A percentile compares a stretch with the other conserved stretches of the same genome.
Evolutionary conservation across 1,284 basidiomycete genomes (phyloP).

Genomic region (Pholiota adiposa): DNA sequence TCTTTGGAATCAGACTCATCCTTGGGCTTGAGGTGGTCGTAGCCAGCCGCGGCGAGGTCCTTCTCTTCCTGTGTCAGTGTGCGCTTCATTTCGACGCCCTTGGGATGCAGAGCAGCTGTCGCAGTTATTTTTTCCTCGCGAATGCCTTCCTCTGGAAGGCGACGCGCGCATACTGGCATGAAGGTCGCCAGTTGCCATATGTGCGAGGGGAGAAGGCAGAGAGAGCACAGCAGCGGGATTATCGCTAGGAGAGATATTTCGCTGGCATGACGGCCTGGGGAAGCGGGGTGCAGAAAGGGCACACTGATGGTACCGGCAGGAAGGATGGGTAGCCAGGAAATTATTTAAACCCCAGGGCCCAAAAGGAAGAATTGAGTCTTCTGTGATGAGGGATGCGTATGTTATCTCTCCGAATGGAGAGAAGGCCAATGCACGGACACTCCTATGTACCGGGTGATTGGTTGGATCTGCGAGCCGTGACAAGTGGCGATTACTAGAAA

Average conservation of each 20-base stretch:
- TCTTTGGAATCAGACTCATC: conserved; percentile 34
- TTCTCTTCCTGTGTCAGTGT: conserved; percentile 69
- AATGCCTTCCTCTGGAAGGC: conserved; percentile 49
- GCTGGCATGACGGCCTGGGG: conserved; percentile 16
- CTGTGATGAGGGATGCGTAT: conserved; percentile 6
- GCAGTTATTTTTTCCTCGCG: conserved; percentile 44
- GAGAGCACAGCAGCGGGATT: conserved; percentile 16
- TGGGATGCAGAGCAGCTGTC: conserved; percentile 38
- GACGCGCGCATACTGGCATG: conserved; percentile 38
- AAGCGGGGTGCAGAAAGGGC: not conserved
- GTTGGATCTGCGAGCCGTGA: conserved; percentile 9
- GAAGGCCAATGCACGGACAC: conserved; percentile 18
- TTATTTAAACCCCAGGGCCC: not conserved
- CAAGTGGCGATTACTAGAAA: conserved; percentile 20
- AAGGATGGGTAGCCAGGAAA: conserved; percentile 1
- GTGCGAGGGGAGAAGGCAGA: conserved; percentile 3
- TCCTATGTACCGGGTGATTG: conserved; percentile 17
- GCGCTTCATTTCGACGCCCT: conserved; percentile 60
- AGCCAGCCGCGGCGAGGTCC: conserved; percentile 69
- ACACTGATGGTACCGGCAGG: not conserved
- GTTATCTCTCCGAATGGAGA: conserved; percentile 15
- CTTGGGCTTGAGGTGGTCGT: conserved; percentile 59
- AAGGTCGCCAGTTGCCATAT: conserved; percentile 28
- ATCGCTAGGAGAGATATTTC: conserved; percentile 10
- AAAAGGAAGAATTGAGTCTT: too few species aligned